Percentiles rank a stretch among this genome's conserved stretches.
Conservation (phyloP, 2,329 filamentous ascomycete species). For the Rhynchosporium secalis region DNA sequence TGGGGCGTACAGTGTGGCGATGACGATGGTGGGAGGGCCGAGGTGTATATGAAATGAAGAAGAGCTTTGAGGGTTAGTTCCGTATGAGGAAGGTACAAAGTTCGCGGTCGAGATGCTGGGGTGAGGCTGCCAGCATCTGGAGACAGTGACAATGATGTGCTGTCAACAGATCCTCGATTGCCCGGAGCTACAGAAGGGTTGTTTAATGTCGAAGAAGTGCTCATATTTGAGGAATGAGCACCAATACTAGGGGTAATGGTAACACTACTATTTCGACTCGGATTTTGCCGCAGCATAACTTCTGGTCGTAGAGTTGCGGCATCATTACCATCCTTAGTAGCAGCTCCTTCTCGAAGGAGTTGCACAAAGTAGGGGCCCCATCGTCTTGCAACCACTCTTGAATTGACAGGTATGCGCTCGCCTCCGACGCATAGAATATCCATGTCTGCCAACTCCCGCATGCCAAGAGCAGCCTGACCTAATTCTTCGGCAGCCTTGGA, state of each 20-base stretch:
- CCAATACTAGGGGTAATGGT: constrained; percentile 75
- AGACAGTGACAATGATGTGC: constrained; percentile 26
- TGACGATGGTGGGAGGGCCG: constrained; percentile 73
- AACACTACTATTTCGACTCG: constrained; percentile 73
- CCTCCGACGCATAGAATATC: constrained; percentile 90
- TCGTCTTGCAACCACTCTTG: constrained; percentile 78
- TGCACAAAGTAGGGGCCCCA: constrained; percentile 98
- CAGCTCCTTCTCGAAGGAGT: constrained; percentile 74
- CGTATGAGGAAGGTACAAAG: constrained; percentile 91
- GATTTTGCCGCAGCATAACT: constrained; percentile 53
- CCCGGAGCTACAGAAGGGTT: constrained; percentile 32
- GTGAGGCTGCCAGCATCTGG: constrained; percentile 28
- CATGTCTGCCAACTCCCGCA: constrained; percentile 94
- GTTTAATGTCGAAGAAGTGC: constrained; percentile 48
- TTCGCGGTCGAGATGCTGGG: constrained; percentile 66
- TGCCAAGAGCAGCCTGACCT: constrained; percentile 73
- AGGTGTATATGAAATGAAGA: constrained; percentile 92
- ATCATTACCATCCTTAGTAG: constrained; percentile 71
- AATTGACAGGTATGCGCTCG: constrained; percentile 91
- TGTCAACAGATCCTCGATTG: constrained; percentile 21
- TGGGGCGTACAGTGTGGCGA: constrained; percentile 88
- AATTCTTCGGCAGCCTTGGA: constrained; percentile 80
- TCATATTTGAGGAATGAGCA: constrained; percentile 48
- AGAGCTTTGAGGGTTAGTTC: constrained; percentile 85
- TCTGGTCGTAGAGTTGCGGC: constrained; percentile 71